Evolutionary conservation across 2,329 filamentous ascomycete species (phyloP), one percentile per base, ranked within the genome.

Genomic region (Aschersonia sp.): DNA sequence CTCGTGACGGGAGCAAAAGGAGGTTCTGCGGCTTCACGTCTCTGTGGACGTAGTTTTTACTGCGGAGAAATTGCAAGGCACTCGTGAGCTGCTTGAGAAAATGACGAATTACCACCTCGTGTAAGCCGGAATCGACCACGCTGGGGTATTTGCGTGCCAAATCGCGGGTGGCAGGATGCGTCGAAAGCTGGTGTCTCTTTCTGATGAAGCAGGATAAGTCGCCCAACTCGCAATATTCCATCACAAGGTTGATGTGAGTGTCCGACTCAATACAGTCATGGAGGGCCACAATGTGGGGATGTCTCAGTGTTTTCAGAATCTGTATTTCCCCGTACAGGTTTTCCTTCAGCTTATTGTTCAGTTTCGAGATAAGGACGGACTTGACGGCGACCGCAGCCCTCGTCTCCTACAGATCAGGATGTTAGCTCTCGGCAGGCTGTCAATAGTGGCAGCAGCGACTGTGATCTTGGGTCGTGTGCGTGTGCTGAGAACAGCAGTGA

Each of bases 1-100:
- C 79, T 6, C 79, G 72, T 1, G 89, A 85, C 2, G 92, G 92
- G 43, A 94, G 83, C 14, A 98, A 75, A 1, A 98, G 74, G 5
- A 98, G 76, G 57, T 98, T 98, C 62, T 98, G 92, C 5, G 92
- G 92, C 63, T 98, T 98, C 58, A 98, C 85, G 62, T 98, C 92
- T 56, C 92, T 86, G 68, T 98, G 92, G 46, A 98, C 88, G 56
- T 94, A 84, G 61, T 94, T 88, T 55, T 82, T 79, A 51, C 80
- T 76, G 48, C 89, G 79, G 47, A 98, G 72, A 59, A 97, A 98
- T 62, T 90, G 79, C 51, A 98, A 73, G 5, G 92, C 90, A 63
- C 90, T 96, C 33, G 86, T 77, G 46, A 98, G 82, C 65, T 98
- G 92, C 65, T 97, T 94, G 49, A 95, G 72, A 59, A 97, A 98